phyloP scores from a whole-genome alignment of 495 filamentous ascomycete species.

The Paragyromitra xinjiangensis region DNA sequence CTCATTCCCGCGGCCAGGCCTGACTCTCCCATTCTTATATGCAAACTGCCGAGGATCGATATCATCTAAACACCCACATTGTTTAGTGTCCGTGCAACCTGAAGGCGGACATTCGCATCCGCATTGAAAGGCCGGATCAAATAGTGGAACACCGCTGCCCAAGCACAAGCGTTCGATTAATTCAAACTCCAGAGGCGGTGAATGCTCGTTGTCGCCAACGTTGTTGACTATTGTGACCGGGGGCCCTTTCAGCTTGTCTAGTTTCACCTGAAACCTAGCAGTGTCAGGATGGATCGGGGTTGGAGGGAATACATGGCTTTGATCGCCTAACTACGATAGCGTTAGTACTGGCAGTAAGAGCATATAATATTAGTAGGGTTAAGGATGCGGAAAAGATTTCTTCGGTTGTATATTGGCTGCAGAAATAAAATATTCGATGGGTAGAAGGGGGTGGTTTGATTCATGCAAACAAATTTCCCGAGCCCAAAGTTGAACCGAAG shows the following conservation, averaged over 20 bases:
- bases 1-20: slow-evolving; percentile 35
- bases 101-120: slow-evolving; percentile 64
- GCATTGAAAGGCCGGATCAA: slow-evolving; percentile 63
- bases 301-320: background rate
- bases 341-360: slow-evolving; percentile 1
- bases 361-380: background rate
- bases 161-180: slow-evolving; percentile 65
- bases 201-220: slow-evolving; percentile 58
- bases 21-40: slow-evolving; percentile 46
- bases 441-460: too few species aligned
- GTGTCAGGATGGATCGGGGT: slow-evolving; percentile 39
- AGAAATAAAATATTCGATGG: too few species aligned
- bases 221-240: slow-evolving; percentile 65
- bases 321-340: background rate
- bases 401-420: background rate
- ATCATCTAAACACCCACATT: slow-evolving; percentile 68
- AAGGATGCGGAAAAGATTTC: background rate
- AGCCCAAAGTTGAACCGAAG: too few species aligned
- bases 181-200: slow-evolving; percentile 63
- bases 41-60: slow-evolving; percentile 57
- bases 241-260: slow-evolving; percentile 43
- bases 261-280: slow-evolving; percentile 36
- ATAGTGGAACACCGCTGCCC: slow-evolving; percentile 61
- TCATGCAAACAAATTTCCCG: too few species aligned
- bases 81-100: slow-evolving; percentile 56